Percentiles rank a stretch among this genome's conserved stretches.
Evolutionary conservation across 208 protist genomes (phyloP).

Genomic region (Trypanosoma conorhini): DNA sequence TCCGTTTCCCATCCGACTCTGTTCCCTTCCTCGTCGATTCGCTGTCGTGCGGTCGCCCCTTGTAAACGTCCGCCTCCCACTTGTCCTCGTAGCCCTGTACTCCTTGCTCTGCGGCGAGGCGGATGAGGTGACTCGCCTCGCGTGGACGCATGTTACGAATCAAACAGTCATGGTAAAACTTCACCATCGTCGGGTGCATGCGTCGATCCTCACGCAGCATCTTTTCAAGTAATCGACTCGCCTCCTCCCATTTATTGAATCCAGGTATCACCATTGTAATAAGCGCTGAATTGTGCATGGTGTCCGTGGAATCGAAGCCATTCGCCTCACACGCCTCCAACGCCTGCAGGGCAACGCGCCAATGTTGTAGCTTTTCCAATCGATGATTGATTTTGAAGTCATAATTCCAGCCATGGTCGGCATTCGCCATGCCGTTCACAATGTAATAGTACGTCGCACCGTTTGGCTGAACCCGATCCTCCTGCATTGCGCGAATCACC

Average conservation of each 20-base stretch:
- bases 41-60: slow-evolving; percentile 45
- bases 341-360: slow-evolving; percentile 86
- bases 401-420: slow-evolving; percentile 90
- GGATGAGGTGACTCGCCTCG: slow-evolving; percentile 79
- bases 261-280: slow-evolving; percentile 87
- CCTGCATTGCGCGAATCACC: slow-evolving; percentile 87
- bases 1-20: not conserved
- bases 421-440: slow-evolving; percentile 92
- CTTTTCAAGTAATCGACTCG: slow-evolving; percentile 62
- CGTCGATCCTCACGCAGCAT: slow-evolving; percentile 79
- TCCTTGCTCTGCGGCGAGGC: slow-evolving; percentile 64
- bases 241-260: slow-evolving; percentile 87
- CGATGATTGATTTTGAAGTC: slow-evolving; percentile 91
- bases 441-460: slow-evolving; percentile 92
- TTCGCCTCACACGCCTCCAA: slow-evolving; percentile 86
- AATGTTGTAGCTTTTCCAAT: slow-evolving; percentile 89
- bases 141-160: slow-evolving; percentile 79
- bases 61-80: slow-evolving; percentile 86
- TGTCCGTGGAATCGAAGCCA: slow-evolving; percentile 90
- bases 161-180: slow-evolving; percentile 88
- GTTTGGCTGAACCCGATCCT: slow-evolving; percentile 87
- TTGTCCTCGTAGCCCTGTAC: slow-evolving; percentile 81
- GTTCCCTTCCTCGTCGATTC: slow-evolving; percentile 38
- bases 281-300: slow-evolving; percentile 91
- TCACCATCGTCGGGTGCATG: slow-evolving; percentile 86